phyloP scores from a whole-genome alignment of 192 early-diverging fungal species.

The Funneliformis mosseae region DNA sequence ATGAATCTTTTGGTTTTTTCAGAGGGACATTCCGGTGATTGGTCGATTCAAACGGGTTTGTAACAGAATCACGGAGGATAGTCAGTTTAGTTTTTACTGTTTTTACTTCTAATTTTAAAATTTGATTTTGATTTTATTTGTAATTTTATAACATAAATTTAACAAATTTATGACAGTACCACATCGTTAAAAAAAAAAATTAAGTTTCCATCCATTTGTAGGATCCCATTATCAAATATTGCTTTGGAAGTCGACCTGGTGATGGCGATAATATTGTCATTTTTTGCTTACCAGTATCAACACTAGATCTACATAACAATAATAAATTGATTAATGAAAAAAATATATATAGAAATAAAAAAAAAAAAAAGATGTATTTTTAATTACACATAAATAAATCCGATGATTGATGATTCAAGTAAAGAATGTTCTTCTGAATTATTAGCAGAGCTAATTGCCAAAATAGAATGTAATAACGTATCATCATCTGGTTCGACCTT shows the following conservation, averaged over 20 bases:
- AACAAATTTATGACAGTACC: too few relatives aligned
- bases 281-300: constrained; percentile 80
- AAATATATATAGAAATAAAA: not conserved
- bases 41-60: too few relatives aligned
- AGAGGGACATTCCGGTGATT: too few relatives aligned
- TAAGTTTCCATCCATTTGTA: constrained; percentile 89
- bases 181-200: too few relatives aligned
- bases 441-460: constrained; percentile 79
- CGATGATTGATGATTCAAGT: constrained; percentile 68
- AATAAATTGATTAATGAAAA: not conserved
- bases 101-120: too few relatives aligned
- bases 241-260: constrained; percentile 84
- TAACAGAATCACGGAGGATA: too few relatives aligned
- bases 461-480: constrained; percentile 79
- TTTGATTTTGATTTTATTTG: too few relatives aligned
- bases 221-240: constrained; percentile 78
- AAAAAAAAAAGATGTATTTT: not conserved
- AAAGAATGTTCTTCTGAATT: constrained; percentile 51
- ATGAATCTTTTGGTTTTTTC: too few relatives aligned
- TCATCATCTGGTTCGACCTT: constrained; percentile 79
- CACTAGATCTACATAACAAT: constrained; percentile 57
- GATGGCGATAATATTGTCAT: constrained; percentile 85
- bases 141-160: too few relatives aligned
- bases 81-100: too few relatives aligned
- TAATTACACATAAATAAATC: constrained; percentile 83